phyloP scores from a whole-genome alignment of 106 monocot genomes.

The Iris macrosiphon region DNA sequence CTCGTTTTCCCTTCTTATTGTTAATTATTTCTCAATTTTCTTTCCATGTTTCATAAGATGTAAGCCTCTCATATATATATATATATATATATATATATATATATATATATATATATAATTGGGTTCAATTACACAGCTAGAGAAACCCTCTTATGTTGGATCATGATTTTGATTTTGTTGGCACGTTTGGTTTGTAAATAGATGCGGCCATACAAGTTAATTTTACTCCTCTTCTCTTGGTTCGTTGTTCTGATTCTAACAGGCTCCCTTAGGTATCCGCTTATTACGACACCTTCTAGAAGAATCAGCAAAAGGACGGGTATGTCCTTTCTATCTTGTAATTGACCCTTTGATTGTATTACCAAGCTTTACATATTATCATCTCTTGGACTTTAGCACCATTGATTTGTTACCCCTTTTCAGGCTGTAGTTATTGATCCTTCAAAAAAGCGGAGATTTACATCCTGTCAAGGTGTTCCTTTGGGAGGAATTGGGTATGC shows the following conservation, averaged over 20 bases:
- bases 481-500: constrained; percentile 61
- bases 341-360: neutral
- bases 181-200: neutral
- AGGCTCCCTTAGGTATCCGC: constrained; percentile 47
- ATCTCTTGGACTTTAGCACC: neutral
- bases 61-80: neutral
- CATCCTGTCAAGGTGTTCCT: constrained; percentile 59
- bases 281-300: constrained; percentile 36
- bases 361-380: neutral
- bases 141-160: no score
- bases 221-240: neutral
- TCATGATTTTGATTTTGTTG: no score
- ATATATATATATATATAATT: no score
- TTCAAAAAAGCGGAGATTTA: constrained; percentile 21
- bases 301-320: constrained; percentile 55
- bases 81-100: neutral
- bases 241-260: constrained; percentile 6
- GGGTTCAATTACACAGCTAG: no score
- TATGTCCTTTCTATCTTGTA: constrained; percentile 6
- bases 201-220: neutral
- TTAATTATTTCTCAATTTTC: no score
- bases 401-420: constrained; percentile 1
- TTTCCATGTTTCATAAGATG: no score
- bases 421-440: constrained; percentile 55
- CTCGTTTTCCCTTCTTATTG: no score